phyloP scores from a whole-genome alignment of 495 filamentous ascomycete genomes.

The Aspergillus nanangensis region DNA sequence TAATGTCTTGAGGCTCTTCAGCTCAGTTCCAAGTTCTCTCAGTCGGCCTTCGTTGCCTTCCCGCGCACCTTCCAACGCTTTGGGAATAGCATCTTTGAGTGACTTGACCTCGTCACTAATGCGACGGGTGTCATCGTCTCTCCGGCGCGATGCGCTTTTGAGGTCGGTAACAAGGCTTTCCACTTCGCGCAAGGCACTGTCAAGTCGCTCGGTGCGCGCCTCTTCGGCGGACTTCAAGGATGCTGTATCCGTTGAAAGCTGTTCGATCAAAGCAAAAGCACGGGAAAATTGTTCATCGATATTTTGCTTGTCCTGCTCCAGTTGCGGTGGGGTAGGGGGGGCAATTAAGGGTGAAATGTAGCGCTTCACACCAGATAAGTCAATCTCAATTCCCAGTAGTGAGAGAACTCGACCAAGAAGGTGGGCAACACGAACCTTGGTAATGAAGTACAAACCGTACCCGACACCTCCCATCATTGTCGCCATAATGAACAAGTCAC shows the following conservation, averaged over 20 bases:
- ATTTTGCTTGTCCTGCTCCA: slow-evolving; percentile 86
- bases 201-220: slow-evolving; percentile 77
- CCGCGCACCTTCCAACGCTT: slow-evolving; percentile 81
- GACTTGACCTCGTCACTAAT: slow-evolving; percentile 82
- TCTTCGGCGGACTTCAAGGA: slow-evolving; percentile 80
- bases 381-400: no score
- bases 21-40: slow-evolving; percentile 78
- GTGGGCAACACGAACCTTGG: slow-evolving; percentile 55
- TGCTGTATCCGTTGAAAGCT: slow-evolving; percentile 84
- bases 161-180: slow-evolving; percentile 76
- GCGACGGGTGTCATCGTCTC: slow-evolving; percentile 80
- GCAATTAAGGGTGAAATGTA: slow-evolving; percentile 89
- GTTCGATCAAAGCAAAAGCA: slow-evolving; percentile 87
- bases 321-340: slow-evolving; percentile 85
- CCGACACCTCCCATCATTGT: slow-evolving; percentile 82
- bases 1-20: slow-evolving; percentile 88
- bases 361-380: slow-evolving; percentile 47
- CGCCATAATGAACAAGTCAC: slow-evolving; percentile 98
- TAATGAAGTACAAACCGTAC: slow-evolving; percentile 81
- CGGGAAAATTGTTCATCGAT: slow-evolving; percentile 91
- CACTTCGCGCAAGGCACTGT: slow-evolving; percentile 76
- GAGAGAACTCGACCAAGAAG: background rate
- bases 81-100: slow-evolving; percentile 79
- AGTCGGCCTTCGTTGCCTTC: slow-evolving; percentile 75
- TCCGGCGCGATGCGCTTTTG: slow-evolving; percentile 68